Conservation (phyloP, 352 stramenopile species). For the Globisporangium spinosum region DNA sequence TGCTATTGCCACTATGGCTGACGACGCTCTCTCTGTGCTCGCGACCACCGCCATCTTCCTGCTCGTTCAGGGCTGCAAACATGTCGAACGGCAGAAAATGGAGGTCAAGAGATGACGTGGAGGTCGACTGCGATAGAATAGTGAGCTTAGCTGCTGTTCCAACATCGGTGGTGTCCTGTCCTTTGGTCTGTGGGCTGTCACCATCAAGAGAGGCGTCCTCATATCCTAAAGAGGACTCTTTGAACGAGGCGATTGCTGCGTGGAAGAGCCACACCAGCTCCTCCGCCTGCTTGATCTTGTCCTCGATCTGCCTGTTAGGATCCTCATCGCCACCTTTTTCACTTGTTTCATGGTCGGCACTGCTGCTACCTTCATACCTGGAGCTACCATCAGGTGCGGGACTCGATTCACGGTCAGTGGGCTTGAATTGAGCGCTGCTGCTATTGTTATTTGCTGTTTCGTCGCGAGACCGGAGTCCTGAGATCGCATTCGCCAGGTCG, state of each 20-base stretch:
- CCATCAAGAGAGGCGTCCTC: background rate
- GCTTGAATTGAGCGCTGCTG: background rate
- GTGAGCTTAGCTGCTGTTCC: background rate
- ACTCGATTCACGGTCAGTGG: background rate
- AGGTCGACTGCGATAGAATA: slow-evolving; percentile 13
- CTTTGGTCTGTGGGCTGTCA: background rate
- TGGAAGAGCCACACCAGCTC: slow-evolving; percentile 10
- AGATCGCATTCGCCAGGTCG: slow-evolving; percentile 13
- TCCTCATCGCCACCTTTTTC: background rate
- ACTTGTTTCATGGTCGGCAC: background rate
- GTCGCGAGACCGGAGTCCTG: background rate
- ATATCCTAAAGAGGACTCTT: background rate
- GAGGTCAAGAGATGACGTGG: slow-evolving; percentile 20
- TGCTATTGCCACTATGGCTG: background rate
- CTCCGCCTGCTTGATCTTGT: slow-evolving; percentile 13
- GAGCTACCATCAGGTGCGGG: background rate
- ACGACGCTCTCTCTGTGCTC: background rate
- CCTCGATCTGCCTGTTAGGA: background rate
- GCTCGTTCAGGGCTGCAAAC: slow-evolving; percentile 2
- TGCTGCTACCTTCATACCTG: background rate
- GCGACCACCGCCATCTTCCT: background rate
- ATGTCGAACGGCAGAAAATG: slow-evolving; percentile 16
- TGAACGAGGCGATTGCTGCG: slow-evolving; percentile 2
- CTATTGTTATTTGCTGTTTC: background rate
- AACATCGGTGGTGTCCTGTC: background rate